Conservation (phyloP, 441 rosid species). For the Gossypium aridum region DNA sequence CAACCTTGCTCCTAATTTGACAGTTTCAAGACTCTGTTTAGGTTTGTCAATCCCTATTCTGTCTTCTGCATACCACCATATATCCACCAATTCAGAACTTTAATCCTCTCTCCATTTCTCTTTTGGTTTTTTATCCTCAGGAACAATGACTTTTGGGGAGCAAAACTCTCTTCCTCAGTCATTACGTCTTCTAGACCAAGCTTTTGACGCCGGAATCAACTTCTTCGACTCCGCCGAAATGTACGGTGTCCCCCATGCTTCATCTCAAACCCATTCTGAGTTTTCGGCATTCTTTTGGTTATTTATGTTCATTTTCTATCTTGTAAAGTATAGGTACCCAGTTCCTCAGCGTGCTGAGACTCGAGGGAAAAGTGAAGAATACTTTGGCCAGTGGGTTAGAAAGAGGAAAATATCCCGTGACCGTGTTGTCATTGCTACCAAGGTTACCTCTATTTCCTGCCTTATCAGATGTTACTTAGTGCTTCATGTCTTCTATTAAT, state of each 20-base stretch:
- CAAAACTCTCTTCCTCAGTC: conserved; percentile 46
- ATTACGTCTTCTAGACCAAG: conserved; percentile 51
- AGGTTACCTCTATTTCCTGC: conserved; percentile 27
- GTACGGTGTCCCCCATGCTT: conserved; percentile 12
- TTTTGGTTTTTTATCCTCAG: conserved; percentile 13
- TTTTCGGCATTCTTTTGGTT: neutral
- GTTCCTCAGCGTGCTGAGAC: conserved; percentile 63
- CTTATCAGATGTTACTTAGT: neutral
- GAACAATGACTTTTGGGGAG: conserved; percentile 68
- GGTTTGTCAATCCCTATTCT: conserved; percentile 18
- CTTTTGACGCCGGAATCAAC: conserved; percentile 49
- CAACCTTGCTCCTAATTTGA: conserved; percentile 40
- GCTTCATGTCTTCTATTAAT: neutral
- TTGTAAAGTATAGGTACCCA: conserved; percentile 39
- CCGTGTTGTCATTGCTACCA: conserved; percentile 42
- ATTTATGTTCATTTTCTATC: neutral
- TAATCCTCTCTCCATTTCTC: neutral
- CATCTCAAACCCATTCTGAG: neutral
- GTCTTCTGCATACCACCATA: neutral
- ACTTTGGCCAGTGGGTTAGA: conserved; percentile 51
- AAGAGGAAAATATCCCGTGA: conserved; percentile 48
- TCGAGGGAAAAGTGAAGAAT: conserved; percentile 63
- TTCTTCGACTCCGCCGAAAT: conserved; percentile 60
- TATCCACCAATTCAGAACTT: neutral
- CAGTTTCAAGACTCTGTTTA: conserved; percentile 55